Base-by-base conservation (phyloP, 768 basidiomycete genomes). In the Boletellus ananas region DNA sequence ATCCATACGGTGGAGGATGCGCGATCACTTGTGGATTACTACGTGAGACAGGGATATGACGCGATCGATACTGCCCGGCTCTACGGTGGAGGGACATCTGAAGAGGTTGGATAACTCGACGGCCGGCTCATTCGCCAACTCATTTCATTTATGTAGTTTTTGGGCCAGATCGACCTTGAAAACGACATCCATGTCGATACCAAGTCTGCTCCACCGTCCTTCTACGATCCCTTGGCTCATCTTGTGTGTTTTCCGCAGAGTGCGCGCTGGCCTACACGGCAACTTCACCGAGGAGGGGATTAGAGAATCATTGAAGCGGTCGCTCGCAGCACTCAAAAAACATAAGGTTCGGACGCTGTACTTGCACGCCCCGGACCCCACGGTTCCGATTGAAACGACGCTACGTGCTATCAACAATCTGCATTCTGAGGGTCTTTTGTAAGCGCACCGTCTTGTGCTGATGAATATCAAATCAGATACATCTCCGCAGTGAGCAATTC, bases 391-490 rank as follows among this genome's bases (percentile, higher is more conserved):
- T 55, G 72, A 73, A 39, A 73, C 69, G 11, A 80, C 78, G 0
- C 52, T 80, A 21, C 70, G 66, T 50, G 73, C 69, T 2, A 68
- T 77, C 47, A 65, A 82, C 58, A 67, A 76, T 10, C 58, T 79
- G 20, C 67, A 80, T 69, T 69, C 74, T 47, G 74, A 78, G 58
- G 79, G 81, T 4, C 70, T 76, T 56, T 80, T 82, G 60, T 77
- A 67, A 51, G 74, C 61, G 4, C 18, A 38, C 35, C 52, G 20
- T 29, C 16, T 14, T 41, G 6, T 37, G 27, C 23, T 29, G 23
- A 13, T 35, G n/a, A n/a, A 25, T 20, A n/a, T 18, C 43, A n/a
- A 34, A 18, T 25, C 20, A 25, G 29, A 38, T 17, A 10, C n/a
- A 20, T 7, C 34, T 39, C 39, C 37, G 21, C 35, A 51, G 47